Percentiles rank a stretch among this genome's conserved stretches.
These are phyloP conservation scores for Apiospora aurea DNA, from an alignment of 2,329 filamentous ascomycete genomes.

Conservation along the genomic window DNA sequence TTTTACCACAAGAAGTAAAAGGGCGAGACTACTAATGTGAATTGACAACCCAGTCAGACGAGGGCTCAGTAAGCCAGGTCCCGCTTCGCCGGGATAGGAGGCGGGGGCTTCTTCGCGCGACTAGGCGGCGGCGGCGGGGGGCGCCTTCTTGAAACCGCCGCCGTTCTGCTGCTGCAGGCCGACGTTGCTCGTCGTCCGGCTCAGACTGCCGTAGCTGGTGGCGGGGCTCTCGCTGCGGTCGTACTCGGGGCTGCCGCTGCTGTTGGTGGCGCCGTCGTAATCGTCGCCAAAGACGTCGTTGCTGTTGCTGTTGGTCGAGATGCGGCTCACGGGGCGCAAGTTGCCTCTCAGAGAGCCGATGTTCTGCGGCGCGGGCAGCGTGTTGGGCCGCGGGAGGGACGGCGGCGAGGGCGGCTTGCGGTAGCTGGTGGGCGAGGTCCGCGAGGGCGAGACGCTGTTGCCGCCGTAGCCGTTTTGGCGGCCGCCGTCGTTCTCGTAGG, in stretches of 20 bases:
- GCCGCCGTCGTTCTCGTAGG: slow-evolving; percentile 29
- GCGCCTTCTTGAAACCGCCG: slow-evolving; percentile 46
- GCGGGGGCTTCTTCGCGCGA: slow-evolving; percentile 61
- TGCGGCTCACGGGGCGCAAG: slow-evolving; percentile 54
- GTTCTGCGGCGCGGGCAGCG: slow-evolving; percentile 37
- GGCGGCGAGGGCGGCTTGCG: slow-evolving; percentile 40
- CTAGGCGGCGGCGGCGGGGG: slow-evolving; percentile 55
- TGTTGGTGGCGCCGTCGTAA: slow-evolving; percentile 56
- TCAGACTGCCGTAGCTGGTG: slow-evolving; percentile 63
- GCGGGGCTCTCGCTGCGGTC: slow-evolving; percentile 62
- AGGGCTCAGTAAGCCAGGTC: slow-evolving; percentile 35
- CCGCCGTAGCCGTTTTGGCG: neutral
- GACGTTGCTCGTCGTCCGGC: slow-evolving; percentile 49
- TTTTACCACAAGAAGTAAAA: no score
- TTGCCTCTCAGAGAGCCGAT: slow-evolving; percentile 50
- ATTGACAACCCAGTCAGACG: neutral
- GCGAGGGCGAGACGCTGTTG: slow-evolving; percentile 11
- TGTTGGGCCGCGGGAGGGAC: slow-evolving; percentile 28
- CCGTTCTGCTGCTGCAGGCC: slow-evolving; percentile 27
- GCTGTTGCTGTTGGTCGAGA: slow-evolving; percentile 45
- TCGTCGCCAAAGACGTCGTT: slow-evolving; percentile 56
- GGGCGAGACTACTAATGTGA: neutral
- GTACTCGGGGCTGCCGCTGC: slow-evolving; percentile 59
- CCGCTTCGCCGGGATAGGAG: slow-evolving; percentile 54
- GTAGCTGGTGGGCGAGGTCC: slow-evolving; percentile 33